Percentiles rank a stretch among this genome's conserved stretches.
Conservation (phyloP, 805 yeast genomes). For the Wickerhamomyces sydowiorum region DNA sequence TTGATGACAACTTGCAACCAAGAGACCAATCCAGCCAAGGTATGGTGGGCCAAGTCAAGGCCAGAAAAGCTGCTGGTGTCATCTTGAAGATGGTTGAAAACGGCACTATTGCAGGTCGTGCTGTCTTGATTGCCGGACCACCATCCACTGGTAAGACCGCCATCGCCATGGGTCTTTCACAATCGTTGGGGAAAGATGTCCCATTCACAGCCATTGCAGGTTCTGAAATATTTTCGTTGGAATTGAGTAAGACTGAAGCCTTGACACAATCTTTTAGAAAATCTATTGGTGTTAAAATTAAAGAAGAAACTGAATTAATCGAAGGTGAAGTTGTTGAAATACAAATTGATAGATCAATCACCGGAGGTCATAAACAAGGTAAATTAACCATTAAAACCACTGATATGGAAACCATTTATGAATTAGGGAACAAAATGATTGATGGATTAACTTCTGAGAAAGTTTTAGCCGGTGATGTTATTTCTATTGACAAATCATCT, state of each 20-base stretch:
- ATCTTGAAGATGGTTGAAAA: constrained; percentile 89
- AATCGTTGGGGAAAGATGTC: constrained; percentile 61
- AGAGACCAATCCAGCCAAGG: constrained; percentile 74
- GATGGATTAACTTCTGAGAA: constrained; percentile 92
- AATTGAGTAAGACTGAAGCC: constrained; percentile 92
- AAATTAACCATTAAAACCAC: constrained; percentile 95
- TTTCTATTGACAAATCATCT: constrained; percentile 89
- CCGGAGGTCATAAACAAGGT: constrained; percentile 98
- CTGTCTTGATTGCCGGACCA: constrained; percentile 94
- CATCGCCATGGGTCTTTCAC: constrained; percentile 88
- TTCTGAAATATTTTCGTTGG: constrained; percentile 87
- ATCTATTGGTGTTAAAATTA: constrained; percentile 91
- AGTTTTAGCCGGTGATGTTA: constrained; percentile 94
- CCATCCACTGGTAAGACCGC: constrained; percentile 99
- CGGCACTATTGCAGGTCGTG: constrained; percentile 95
- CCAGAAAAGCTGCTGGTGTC: constrained; percentile 94
- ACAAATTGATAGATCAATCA: constrained; percentile 85
- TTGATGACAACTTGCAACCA: constrained; percentile 86
- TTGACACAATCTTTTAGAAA: constrained; percentile 94
- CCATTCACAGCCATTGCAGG: constrained; percentile 97
- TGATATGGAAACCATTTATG: constrained; percentile 98
- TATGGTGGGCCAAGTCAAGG: constrained; percentile 95
- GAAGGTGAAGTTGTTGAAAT: constrained; percentile 99
- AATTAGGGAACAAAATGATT: constrained; percentile 89
- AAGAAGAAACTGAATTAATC: constrained; percentile 94